A percentile compares a stretch with the other conserved stretches of the same genome.
phyloP scores from a whole-genome alignment of 2,329 filamentous ascomycete species.

The Huntiella omanensis region DNA sequence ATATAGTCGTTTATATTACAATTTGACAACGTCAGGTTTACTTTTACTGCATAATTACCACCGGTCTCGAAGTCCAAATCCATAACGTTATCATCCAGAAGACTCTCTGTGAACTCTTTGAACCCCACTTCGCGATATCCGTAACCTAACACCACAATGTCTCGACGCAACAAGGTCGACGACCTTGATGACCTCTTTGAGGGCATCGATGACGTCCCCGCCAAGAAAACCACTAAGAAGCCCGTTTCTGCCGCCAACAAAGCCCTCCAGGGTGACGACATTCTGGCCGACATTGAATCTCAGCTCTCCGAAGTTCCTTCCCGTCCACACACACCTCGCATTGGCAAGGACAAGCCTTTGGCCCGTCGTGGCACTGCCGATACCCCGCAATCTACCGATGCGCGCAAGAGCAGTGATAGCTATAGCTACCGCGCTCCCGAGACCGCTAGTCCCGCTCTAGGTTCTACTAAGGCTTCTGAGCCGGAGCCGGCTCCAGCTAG shows the following conservation, averaged over 20 bases:
- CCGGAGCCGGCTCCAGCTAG: constrained; percentile 28
- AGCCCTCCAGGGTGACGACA: constrained; percentile 43
- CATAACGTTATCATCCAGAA: too few relatives aligned
- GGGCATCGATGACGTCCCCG: constrained; percentile 33
- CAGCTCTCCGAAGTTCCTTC: constrained; percentile 52
- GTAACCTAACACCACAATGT: constrained; percentile 12
- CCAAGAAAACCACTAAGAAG: constrained; percentile 25
- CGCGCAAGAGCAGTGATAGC: constrained; percentile 53
- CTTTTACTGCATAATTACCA: too few relatives aligned
- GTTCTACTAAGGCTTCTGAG: neutral
- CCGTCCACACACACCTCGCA: constrained; percentile 67
- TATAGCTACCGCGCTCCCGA: constrained; percentile 31
- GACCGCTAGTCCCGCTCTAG: constrained; percentile 33
- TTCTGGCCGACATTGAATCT: constrained; percentile 67
- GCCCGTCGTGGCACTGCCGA: constrained; percentile 38
- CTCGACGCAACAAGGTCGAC: constrained; percentile 37
- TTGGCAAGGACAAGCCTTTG: constrained; percentile 39
- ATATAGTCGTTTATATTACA: too few relatives aligned
- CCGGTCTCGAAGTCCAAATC: too few relatives aligned
- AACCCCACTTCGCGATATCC: too few relatives aligned
- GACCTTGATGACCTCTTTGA: constrained; percentile 49
- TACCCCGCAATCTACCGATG: constrained; percentile 16
- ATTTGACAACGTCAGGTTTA: too few relatives aligned
- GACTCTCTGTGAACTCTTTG: too few relatives aligned
- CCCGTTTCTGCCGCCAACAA: constrained; percentile 31